Conservation (phyloP, 148 eudicot genomes). For the Diospyros kaki region DNA sequence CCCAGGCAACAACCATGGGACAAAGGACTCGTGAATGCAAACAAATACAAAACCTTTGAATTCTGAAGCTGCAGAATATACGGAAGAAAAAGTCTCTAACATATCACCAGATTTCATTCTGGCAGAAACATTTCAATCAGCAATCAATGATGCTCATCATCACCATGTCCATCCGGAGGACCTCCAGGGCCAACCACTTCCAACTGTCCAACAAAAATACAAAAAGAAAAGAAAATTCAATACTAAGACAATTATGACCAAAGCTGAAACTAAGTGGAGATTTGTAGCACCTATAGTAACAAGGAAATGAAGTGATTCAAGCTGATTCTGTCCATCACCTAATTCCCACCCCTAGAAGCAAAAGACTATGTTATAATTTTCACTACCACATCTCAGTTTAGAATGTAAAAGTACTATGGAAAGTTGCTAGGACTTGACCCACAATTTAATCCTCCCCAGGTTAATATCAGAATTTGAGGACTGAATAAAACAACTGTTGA, state of each 20-base stretch:
- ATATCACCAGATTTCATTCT: constrained; percentile 56
- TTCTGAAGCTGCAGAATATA: constrained; percentile 26
- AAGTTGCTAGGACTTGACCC: no score
- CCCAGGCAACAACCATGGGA: constrained; percentile 20
- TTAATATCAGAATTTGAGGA: no score
- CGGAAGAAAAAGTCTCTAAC: constrained; percentile 9
- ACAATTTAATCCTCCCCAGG: no score
- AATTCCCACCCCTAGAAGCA: no score
- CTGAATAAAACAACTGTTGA: no score
- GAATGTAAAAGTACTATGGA: no score
- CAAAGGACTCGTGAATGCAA: constrained; percentile 13
- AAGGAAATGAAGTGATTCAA: no score
- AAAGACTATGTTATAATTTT: no score
- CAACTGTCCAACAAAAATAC: constrained; percentile 37
- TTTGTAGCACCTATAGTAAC: neutral
- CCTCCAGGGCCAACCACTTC: constrained; percentile 92
- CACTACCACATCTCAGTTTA: no score
- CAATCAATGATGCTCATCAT: constrained; percentile 56
- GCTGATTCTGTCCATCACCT: no score
- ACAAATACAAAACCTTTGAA: constrained; percentile 23
- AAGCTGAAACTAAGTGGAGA: neutral
- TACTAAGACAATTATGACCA: neutral
- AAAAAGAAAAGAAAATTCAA: neutral
- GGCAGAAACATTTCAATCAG: constrained; percentile 27
- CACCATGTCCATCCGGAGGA: constrained; percentile 73